Conservation (phyloP, 495 filamentous ascomycete species). For the Penicillium argentinense region DNA sequence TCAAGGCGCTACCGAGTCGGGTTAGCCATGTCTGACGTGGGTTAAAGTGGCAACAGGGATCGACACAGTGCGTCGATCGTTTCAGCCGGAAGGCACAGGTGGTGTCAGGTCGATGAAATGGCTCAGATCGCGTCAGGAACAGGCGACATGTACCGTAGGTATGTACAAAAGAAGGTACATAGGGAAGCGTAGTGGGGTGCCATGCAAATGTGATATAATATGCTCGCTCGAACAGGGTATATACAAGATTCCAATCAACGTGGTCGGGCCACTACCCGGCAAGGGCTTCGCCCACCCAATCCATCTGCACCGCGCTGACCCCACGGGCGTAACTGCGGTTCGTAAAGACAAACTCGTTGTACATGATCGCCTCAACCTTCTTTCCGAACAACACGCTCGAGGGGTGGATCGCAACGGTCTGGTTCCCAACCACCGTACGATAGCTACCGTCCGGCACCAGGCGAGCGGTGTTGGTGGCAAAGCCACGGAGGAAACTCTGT, state of each 20-base stretch:
- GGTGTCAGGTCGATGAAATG: no score
- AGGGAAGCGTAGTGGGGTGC: no score
- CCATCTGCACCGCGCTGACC: constrained; percentile 82
- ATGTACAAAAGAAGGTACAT: no score
- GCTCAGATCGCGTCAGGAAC: no score
- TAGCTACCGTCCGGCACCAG: constrained; percentile 84
- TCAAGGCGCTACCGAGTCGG: no score
- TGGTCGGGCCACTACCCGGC: constrained; percentile 25
- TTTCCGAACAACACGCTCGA: constrained; percentile 80
- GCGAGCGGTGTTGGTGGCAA: constrained; percentile 78
- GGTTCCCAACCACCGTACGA: constrained; percentile 77
- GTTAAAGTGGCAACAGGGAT: constrained; percentile 11
- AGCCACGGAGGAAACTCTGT: constrained; percentile 80
- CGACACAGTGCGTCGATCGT: constrained; percentile 3
- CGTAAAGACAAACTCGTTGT: constrained; percentile 93
- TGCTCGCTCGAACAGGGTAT: no score
- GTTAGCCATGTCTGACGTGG: constrained; percentile 13
- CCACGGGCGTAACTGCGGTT: constrained; percentile 86
- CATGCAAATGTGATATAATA: no score
- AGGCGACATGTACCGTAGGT: no score
- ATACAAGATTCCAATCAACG: constrained; percentile 5
- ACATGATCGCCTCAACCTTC: constrained; percentile 93
- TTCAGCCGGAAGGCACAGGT: constrained; percentile 2
- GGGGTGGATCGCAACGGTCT: constrained; percentile 87
- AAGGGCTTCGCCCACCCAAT: constrained; percentile 78